Evolutionary conservation across 129 eudicot species (phyloP).

Genomic region (Flaveria sonorensis): DNA sequence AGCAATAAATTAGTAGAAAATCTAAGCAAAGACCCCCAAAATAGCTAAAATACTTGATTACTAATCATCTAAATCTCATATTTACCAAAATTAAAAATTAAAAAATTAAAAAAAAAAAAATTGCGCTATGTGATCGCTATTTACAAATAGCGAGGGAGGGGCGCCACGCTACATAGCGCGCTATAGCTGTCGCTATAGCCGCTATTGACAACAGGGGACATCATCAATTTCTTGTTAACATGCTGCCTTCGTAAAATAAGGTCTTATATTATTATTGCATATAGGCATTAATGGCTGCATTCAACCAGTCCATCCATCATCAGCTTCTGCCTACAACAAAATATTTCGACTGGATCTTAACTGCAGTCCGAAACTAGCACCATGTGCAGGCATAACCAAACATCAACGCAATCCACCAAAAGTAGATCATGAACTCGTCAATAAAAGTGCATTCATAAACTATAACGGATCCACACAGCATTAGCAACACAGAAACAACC

Average conservation of each 20-base stretch:
- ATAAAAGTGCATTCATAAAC: background rate
- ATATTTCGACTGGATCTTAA: background rate
- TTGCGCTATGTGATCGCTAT: too few species aligned
- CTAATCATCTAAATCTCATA: too few species aligned
- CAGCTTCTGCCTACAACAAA: background rate
- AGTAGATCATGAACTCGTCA: background rate
- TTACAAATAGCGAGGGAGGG: too few species aligned
- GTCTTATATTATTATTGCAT: background rate
- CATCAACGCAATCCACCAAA: background rate
- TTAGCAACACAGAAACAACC: background rate
- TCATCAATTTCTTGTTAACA: slow-evolving; percentile 8
- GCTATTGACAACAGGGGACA: too few species aligned
- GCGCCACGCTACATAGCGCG: too few species aligned
- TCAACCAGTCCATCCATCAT: background rate
- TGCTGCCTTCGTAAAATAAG: background rate
- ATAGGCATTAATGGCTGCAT: background rate
- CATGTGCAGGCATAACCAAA: background rate
- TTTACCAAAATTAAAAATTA: too few species aligned
- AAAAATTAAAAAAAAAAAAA: too few species aligned
- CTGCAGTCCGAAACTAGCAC: background rate
- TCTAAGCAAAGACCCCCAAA: too few species aligned
- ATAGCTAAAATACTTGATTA: too few species aligned
- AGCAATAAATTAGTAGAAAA: too few species aligned
- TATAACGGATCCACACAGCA: background rate
- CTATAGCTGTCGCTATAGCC: too few species aligned